phyloP scores from a whole-genome alignment of 2,329 filamentous ascomycete species.

The Aureobasidium subglaciale region DNA sequence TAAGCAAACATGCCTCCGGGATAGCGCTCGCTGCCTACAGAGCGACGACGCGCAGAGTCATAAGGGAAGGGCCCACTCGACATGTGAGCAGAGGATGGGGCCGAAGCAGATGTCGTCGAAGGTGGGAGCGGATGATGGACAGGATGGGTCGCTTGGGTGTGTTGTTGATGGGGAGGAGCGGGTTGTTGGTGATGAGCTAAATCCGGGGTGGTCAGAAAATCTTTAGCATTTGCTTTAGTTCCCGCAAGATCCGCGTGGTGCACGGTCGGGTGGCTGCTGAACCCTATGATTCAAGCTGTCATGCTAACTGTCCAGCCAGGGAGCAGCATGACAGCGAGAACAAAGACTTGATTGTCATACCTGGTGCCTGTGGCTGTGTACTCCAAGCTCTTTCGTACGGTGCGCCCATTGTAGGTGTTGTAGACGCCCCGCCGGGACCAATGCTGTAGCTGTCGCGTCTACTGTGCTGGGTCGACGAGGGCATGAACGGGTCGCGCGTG shows the following conservation, averaged over 20 bases:
- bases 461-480: slow-evolving; percentile 28
- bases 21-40: slow-evolving; percentile 31
- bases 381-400: slow-evolving; percentile 25
- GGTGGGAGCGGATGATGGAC: slow-evolving; percentile 19
- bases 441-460: slow-evolving; percentile 36
- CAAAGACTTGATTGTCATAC: background rate
- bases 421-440: slow-evolving; percentile 19
- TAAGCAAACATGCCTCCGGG: slow-evolving; percentile 1
- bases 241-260: slow-evolving; percentile 1
- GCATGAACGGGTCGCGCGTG: slow-evolving; percentile 42
- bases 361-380: slow-evolving; percentile 10
- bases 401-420: background rate
- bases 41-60: slow-evolving; percentile 37
- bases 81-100: slow-evolving; percentile 29
- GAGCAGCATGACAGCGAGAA: background rate
- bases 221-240: background rate
- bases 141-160: background rate
- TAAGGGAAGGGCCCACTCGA: slow-evolving; percentile 28
- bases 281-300: background rate
- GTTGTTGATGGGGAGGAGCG: background rate
- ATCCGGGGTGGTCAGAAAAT: slow-evolving; percentile 1
- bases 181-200: slow-evolving; percentile 16
- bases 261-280: slow-evolving; percentile 13
- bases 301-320: background rate
- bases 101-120: slow-evolving; percentile 20